Percentiles rank a stretch among this genome's conserved stretches.
Evolutionary conservation across 352 stramenopile species (phyloP).

Genomic region (Globisporangium splendens): DNA sequence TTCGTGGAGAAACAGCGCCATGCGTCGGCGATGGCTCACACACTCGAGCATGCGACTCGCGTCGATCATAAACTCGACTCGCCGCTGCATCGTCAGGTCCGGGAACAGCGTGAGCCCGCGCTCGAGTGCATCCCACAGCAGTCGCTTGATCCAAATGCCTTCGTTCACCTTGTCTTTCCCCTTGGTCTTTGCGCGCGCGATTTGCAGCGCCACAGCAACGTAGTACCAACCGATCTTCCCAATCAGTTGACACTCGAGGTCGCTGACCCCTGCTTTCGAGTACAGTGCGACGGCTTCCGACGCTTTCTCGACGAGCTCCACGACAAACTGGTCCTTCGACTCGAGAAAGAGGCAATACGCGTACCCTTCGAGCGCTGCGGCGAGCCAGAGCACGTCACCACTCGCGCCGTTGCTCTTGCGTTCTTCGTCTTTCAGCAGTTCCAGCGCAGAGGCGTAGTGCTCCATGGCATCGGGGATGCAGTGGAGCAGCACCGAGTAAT

Average conservation of each 20-base stretch:
- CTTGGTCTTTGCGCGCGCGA: constrained; percentile 13
- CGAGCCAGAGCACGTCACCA: constrained; percentile 76
- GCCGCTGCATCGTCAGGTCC: constrained; percentile 41
- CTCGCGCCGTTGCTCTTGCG: constrained; percentile 39
- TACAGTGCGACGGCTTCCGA: constrained; percentile 73
- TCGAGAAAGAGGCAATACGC: constrained; percentile 57
- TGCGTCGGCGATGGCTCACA: constrained; percentile 53
- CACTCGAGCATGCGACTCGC: constrained; percentile 63
- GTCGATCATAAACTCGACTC: constrained; percentile 65
- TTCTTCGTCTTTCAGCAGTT: constrained; percentile 78
- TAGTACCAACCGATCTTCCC: constrained; percentile 77
- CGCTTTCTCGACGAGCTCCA: constrained; percentile 77
- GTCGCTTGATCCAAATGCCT: constrained; percentile 60
- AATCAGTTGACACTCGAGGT: constrained; percentile 72
- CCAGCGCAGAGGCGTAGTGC: constrained; percentile 65
- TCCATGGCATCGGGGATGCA: constrained; percentile 65
- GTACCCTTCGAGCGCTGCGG: constrained; percentile 73
- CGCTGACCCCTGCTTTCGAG: constrained; percentile 48
- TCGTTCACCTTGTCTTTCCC: constrained; percentile 42
- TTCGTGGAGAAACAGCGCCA: constrained; percentile 76
- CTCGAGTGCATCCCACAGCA: constrained; percentile 69
- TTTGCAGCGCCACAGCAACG: constrained; percentile 33
- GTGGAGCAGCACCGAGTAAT: constrained; percentile 70
- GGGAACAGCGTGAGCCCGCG: constrained; percentile 49
- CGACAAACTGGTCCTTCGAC: constrained; percentile 46